Evolutionary conservation across 441 rosid genomes (phyloP), one percentile per base, ranked within the genome.

Genomic region (Aleurites moluccanus): DNA sequence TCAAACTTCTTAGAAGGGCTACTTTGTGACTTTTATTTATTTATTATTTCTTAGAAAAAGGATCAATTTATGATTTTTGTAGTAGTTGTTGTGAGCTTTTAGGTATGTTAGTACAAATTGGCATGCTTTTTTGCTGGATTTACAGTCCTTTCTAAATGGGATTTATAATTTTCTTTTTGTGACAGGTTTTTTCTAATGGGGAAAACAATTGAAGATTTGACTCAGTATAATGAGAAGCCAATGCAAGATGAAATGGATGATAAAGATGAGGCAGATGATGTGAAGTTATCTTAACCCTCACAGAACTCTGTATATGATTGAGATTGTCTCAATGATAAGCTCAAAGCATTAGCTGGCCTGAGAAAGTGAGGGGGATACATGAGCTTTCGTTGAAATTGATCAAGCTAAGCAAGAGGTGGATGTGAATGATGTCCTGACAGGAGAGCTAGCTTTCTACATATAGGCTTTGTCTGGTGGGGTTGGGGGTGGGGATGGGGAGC

Each of bases 291-390:
- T 0, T 87, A 88, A 80, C 94, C 97, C 2, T 79, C 89, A 0
- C 81, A 88, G 74, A 81, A 82, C 30, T 84, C 97, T 10, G 28
- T 91, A 66, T 86, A 74, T 80, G 85, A 92, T 62, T 81, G 85
- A 73, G 94, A 87, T 18, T 94, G 88, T 7, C 84, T 93, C 3
- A 83, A 82, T 59, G 96, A 91, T 56, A 96, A 93, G 10, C 91
- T 93, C 83, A 90, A 74, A 96, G 92, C 73, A 87, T 93, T 8
- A 85, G 83, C 80, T 96, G 92, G 96, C 94, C 96, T 0, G 90
- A 87, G 78, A 81, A 83, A 40, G 89, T 79, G 10, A 85, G 85
- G 0, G 91, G 97, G 98, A 81, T 79, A 59, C 92, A 93, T 75
- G 84, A 81, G 85, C 94, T 93, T 11, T 73, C 89, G 44, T 93